Evolutionary conservation across 495 filamentous ascomycete species (phyloP), one percentile per base, ranked within the genome.

Genomic region (Talaromyces nanjingensis): DNA sequence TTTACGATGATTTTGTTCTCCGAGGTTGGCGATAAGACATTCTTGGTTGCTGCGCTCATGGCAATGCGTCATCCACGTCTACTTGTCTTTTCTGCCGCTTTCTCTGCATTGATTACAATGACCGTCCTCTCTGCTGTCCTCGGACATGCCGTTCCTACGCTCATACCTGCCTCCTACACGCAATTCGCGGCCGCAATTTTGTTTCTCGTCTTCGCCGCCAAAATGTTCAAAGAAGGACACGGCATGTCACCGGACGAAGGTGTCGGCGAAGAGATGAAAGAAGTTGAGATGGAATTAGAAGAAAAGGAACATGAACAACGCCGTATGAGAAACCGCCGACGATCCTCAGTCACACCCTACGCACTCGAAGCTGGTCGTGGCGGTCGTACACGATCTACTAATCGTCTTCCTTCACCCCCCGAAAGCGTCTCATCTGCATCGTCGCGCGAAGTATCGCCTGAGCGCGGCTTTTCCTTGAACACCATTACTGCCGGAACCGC

Each of bases 11-110:
- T 98, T 65, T 82, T 98, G 62, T 90, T 98, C 68, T 97, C 94
- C 65, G 94, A 98, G 73, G 87, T 98, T 72, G 94, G 94, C 64
- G 94, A 98, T 84, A 98, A 98, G 75, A 98, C 94, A 0, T 98
- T 98, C 78, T 82, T 98, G 47, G 91, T 98, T 52, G 94, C 94
- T 14, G 94, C 94, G 25, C 83, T 98, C 22, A 98, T 98, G 94
- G 94, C 94, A 2, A 98, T 98, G 94, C 91, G 96, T 67, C 93
- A 98, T 71, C 89, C 94, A 52, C 91, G 93, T 34, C 74, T 97
- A 61, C 81, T 97, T 12, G 96, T 98, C 49, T 98, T 98, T 77
- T 87, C 90, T 7, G 91, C 94, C 6, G 94, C 94, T n/a, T 91
- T 98, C 68, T 82, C 86, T 65, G 96, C 94, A 24, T 78, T 98